Conservation (phyloP, 345 rosid species). For the Tarenaya hassleriana region DNA sequence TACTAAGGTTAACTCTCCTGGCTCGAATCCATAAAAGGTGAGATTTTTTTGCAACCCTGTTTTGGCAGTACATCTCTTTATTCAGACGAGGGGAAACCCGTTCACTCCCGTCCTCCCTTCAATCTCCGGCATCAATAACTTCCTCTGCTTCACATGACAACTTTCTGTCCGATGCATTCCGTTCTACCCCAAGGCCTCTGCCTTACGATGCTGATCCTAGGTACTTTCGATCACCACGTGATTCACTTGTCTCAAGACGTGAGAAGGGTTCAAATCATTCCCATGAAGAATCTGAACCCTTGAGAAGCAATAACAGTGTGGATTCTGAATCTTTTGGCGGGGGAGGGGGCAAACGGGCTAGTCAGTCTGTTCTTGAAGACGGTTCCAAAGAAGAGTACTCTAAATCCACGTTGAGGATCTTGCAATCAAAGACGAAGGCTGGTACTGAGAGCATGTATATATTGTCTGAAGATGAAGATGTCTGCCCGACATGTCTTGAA, state of each 20-base stretch:
- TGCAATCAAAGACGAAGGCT: slow-evolving; percentile 32
- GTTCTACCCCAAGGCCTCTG: slow-evolving; percentile 91
- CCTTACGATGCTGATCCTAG: slow-evolving; percentile 90
- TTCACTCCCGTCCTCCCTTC: slow-evolving; percentile 61
- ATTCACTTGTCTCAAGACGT: slow-evolving; percentile 40
- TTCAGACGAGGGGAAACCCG: slow-evolving; percentile 74
- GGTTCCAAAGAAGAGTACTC: slow-evolving; percentile 42
- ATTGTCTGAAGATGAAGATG: slow-evolving; percentile 58
- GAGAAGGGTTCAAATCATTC: slow-evolving; percentile 71
- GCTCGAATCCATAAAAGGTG: too few relatives aligned
- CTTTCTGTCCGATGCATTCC: slow-evolving; percentile 71
- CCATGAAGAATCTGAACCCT: slow-evolving; percentile 58
- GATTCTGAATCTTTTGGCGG: slow-evolving; percentile 39
- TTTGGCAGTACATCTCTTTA: slow-evolving; percentile 22
- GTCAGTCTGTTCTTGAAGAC: slow-evolving; percentile 39
- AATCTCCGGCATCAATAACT: slow-evolving; percentile 55
- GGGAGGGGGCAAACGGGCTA: slow-evolving; percentile 58
- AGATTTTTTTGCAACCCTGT: too few relatives aligned
- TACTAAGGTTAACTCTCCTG: too few relatives aligned
- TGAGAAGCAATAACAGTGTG: slow-evolving; percentile 42
- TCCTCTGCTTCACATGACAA: slow-evolving; percentile 59
- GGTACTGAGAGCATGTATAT: slow-evolving; percentile 43
- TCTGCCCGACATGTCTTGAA: slow-evolving; percentile 80
- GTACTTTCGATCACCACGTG: too few relatives aligned
- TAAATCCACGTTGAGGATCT: slow-evolving; percentile 30